Evolutionary conservation across 1,284 basidiomycete genomes (phyloP), one percentile per base, ranked within the genome.

Genomic region (Fomes fomentarius): DNA sequence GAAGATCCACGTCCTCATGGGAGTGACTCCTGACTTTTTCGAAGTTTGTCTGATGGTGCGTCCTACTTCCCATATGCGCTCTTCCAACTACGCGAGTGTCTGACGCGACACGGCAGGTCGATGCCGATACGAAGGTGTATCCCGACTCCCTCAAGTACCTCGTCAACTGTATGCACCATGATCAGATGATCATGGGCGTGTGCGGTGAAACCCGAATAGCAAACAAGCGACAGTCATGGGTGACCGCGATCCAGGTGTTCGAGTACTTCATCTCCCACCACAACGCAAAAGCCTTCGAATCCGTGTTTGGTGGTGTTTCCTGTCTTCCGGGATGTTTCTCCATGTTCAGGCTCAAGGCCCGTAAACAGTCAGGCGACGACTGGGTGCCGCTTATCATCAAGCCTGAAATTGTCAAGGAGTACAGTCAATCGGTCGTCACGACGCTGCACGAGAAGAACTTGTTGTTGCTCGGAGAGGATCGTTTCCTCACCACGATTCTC

Each of bases 261-360:
- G 96, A 98, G 70, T 99, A 99, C 75, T 99, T 98, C 75, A 98
- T 99, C 70, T 98, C 96, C 31, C 97, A 99, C 72, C 96, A 99
- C 73, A 84, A 96, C 56, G 92, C 95, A 61, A 99, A 99, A 71
- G 95, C 95, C 2, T 99, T 99, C 75, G 97, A 99, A 72, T 95
- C 96, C 22, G 94, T 98, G 15, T 99, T 99, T 71, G 97, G 97
- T 70, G 97, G 97, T 86, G 97, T 99, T 52, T 96, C 97, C 14
- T 99, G 97, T 81, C 77, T 99, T 39, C 97, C 97, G 0, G 97
- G 97, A 21, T 99, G 97, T 76, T 99, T 99, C 80, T 98, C 95
- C 42, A 98, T 99, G 94, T 99, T 99, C 77, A 83, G 97, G 47
- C 81, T 99, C 71, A 99, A 99, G 75, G 95, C 96, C 4, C 83